phyloP scores from a whole-genome alignment of 129 eudicot genomes.

The Ambrosia artemisiifolia region DNA sequence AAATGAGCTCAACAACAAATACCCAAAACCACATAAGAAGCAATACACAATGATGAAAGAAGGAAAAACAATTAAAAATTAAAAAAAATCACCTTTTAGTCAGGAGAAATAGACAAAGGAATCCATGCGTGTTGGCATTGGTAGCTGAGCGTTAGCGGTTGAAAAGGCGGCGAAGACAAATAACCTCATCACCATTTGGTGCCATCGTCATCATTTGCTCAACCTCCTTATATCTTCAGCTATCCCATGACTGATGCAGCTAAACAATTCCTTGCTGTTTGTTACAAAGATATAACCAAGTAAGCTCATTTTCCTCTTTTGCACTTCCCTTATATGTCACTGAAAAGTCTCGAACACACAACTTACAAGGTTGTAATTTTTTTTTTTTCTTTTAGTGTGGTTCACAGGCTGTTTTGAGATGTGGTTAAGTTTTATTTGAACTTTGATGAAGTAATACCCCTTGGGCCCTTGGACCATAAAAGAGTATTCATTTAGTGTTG shows the following conservation, averaged over 20 bases:
- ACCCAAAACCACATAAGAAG: too few species aligned
- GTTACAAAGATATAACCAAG: constrained; percentile 73
- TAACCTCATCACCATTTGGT: too few species aligned
- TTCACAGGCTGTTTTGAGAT: not conserved
- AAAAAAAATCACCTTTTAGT: too few species aligned
- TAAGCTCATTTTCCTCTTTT: constrained; percentile 21
- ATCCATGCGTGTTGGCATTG: too few species aligned
- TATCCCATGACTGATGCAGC: constrained; percentile 58
- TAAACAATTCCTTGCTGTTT: constrained; percentile 61
- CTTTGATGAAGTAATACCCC: not conserved
- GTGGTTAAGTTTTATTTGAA: not conserved
- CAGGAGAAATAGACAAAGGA: too few species aligned
- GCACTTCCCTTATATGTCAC: not conserved
- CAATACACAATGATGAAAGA: too few species aligned
- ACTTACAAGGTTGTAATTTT: not conserved
- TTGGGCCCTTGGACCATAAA: not conserved
- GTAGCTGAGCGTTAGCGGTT: too few species aligned
- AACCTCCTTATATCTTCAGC: too few species aligned
- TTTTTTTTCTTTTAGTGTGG: not conserved
- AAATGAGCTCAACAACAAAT: too few species aligned
- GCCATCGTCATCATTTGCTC: too few species aligned
- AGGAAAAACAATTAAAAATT: too few species aligned
- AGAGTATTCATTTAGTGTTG: not conserved
- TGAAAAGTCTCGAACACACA: not conserved
- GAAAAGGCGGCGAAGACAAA: too few species aligned